Base-by-base conservation (phyloP, 345 rosid species). In the Jatropha curcas region DNA sequence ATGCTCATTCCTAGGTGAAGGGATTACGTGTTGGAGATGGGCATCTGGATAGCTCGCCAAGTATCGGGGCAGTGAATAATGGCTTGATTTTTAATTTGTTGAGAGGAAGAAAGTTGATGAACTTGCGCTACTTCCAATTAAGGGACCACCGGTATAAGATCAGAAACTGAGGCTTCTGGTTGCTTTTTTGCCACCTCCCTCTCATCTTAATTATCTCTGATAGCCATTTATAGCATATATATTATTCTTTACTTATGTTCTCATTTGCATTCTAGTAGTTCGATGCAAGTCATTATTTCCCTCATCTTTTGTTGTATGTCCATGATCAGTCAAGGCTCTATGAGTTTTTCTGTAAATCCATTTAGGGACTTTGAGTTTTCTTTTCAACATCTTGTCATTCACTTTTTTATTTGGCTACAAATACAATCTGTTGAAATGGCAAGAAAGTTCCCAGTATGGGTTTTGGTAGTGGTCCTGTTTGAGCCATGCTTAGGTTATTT, bases 81-180 rank as follows among this genome's bases (percentile, higher is more conserved):
- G 92, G 82, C 92, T 92, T 56, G 98, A 94, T 84, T 90, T 92
- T 80, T n/a, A n/a, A n/a, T 87, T 94, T 76, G 96, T 92, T 67
- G 98, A 94, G 84, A 86, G 98, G 85, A 92, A 94, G 86, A 90
- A 85, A 2, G 81, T 92, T 72, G 90, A 86, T 75, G 97, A n/a
- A 94, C 74, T 74, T 94, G 79, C 90, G 95, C 48, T 87, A n/a
- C n/a, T 85, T 24, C 92, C 98, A 45, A 94, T 94, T 59, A n/a
- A 81, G 90, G 75, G 98, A 92, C 78, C 88, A 87, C 69, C 97
- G 97, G 35, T 94, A 94, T 69, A 78, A 68, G 94, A 94, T 80
- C 98, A 94, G 83, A 94, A 94, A 82, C 79, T 90, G 71, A 87
- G 90, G 85, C 92, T 92, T 78, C 82, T 84, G 96, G 98, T 72